A percentile compares a stretch with the other conserved stretches of the same genome.
Conservation (phyloP, 2,329 filamentous ascomycete genomes). For the Emmonsia crescens region DNA sequence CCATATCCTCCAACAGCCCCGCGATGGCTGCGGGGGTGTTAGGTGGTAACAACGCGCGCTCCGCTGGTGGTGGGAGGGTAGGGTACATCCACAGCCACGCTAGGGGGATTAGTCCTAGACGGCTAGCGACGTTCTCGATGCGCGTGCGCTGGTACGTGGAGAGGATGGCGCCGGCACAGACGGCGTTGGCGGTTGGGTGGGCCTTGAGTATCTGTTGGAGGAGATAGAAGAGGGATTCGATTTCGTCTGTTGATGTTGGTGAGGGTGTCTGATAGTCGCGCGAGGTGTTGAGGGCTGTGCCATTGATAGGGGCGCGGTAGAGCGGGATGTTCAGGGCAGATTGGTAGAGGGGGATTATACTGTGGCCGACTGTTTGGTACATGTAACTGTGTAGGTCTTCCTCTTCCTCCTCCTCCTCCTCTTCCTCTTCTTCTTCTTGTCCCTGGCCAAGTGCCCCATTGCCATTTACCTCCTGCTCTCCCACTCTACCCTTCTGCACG, state of each 20-base stretch:
- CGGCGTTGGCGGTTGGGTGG: constrained; percentile 73
- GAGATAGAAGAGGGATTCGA: constrained; percentile 72
- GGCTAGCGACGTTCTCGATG: constrained; percentile 81
- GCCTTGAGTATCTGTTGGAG: constrained; percentile 53
- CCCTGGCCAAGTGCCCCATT: constrained; percentile 1
- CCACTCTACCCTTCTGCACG: constrained; percentile 7
- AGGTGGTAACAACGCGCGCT: constrained; percentile 13
- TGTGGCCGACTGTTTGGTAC: constrained; percentile 96
- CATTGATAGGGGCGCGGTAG: constrained; percentile 67
- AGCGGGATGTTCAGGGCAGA: constrained; percentile 69
- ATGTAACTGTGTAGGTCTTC: constrained; percentile 92
- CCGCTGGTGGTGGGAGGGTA: constrained; percentile 46
- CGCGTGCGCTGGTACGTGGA: constrained; percentile 93
- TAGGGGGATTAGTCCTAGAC: constrained; percentile 71
- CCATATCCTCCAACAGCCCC: constrained; percentile 70
- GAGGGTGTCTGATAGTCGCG: constrained; percentile 53
- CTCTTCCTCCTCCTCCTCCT: constrained; percentile 29
- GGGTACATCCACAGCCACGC: constrained; percentile 92
- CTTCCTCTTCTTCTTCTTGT: constrained; percentile 22
- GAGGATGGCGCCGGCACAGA: constrained; percentile 84
- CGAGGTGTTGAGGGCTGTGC: constrained; percentile 57
- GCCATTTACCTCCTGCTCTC: constrained; percentile 24
- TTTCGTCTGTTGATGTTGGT: constrained; percentile 55
- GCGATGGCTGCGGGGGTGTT: constrained; percentile 15
- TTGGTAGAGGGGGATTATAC: constrained; percentile 74